phyloP scores from a whole-genome alignment of 306 rosid species.

The Quillaja saponaria region DNA sequence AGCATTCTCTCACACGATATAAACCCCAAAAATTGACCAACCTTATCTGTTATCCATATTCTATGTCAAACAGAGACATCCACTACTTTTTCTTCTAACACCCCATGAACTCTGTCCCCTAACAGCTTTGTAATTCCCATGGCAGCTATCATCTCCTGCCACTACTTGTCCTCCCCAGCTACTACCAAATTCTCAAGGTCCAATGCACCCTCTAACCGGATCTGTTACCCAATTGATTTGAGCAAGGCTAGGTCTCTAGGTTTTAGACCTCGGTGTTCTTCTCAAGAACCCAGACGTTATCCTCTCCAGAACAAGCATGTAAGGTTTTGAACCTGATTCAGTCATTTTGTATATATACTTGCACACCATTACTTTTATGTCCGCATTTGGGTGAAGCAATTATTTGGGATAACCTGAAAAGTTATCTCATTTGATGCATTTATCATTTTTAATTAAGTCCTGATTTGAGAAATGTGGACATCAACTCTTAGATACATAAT shows the following conservation, averaged over 20 bases:
- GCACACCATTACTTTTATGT: too few species aligned
- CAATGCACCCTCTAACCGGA: slow-evolving; percentile 35
- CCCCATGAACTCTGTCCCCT: slow-evolving; percentile 32
- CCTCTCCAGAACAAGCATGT: slow-evolving; percentile 49
- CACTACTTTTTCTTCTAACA: not conserved
- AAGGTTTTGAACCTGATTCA: slow-evolving; percentile 28
- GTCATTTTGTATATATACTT: too few species aligned
- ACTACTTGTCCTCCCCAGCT: slow-evolving; percentile 43
- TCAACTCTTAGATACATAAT: too few species aligned
- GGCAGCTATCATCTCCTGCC: slow-evolving; percentile 69
- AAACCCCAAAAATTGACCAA: slow-evolving; percentile 20
- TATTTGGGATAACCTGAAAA: too few species aligned
- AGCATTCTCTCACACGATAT: not conserved
- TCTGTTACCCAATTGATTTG: slow-evolving; percentile 41
- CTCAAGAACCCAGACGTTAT: slow-evolving; percentile 47
- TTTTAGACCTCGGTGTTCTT: slow-evolving; percentile 54
- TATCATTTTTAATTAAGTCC: too few species aligned
- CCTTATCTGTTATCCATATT: slow-evolving; percentile 39
- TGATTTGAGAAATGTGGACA: too few species aligned
- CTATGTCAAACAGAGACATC: not conserved
- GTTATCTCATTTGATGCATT: too few species aligned
- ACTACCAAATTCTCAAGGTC: slow-evolving; percentile 42
- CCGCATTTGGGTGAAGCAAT: too few species aligned
- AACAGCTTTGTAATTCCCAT: slow-evolving; percentile 33
- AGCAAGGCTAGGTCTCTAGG: slow-evolving; percentile 30